Percentiles rank a stretch among this genome's conserved stretches.
phyloP scores from a whole-genome alignment of 805 yeast species.

The Saccharomyces eubayanus region DNA sequence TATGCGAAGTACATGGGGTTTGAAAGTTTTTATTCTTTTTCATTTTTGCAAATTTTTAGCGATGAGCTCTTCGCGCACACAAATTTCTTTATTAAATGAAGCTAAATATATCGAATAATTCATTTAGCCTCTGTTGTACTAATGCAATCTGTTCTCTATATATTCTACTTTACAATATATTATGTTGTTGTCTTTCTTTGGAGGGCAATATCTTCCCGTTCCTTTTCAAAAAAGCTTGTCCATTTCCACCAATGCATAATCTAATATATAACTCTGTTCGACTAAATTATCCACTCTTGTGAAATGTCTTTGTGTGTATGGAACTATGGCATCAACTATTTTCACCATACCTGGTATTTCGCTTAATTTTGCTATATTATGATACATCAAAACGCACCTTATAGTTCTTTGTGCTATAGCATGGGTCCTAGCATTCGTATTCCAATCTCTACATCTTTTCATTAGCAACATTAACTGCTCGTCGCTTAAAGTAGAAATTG shows the following conservation, averaged over 20 bases:
- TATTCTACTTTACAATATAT: neutral
- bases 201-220: neutral
- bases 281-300: conserved; percentile 66
- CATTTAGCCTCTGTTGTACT: neutral
- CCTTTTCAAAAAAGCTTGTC: conserved; percentile 32
- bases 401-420: conserved; percentile 73
- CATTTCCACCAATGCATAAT: conserved; percentile 77
- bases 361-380: conserved; percentile 47
- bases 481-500: conserved; percentile 47
- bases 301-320: conserved; percentile 84
- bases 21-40: neutral
- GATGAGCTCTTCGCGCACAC: neutral
- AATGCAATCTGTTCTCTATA: neutral
- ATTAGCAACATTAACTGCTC: conserved; percentile 56
- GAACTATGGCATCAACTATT: conserved; percentile 66
- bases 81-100: neutral
- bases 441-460: conserved; percentile 87
- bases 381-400: conserved; percentile 50
- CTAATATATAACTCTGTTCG: conserved; percentile 79
- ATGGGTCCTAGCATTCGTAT: conserved; percentile 75
- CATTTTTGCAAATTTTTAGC: neutral
- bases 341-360: conserved; percentile 61
- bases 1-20: neutral
- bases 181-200: neutral
- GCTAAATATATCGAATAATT: neutral